A percentile compares a stretch with the other conserved stretches of the same genome.
Conservation (phyloP, 805 yeast genomes). For the Ascoidea tarda region DNA sequence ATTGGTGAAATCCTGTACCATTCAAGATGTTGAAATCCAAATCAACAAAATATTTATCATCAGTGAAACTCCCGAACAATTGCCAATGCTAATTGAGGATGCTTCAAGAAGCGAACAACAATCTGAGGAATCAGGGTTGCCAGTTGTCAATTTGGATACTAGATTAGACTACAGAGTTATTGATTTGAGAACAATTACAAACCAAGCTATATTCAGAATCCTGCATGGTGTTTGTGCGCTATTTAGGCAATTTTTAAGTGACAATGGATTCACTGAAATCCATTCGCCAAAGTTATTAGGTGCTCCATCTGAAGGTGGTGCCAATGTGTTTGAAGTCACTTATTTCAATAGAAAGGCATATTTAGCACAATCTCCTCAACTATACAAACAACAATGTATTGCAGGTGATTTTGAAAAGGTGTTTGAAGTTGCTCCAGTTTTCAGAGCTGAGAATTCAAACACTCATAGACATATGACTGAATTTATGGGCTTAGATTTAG, state of each 20-base stretch:
- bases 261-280: slow-evolving; percentile 67
- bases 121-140: slow-evolving; percentile 83
- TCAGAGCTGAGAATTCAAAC: slow-evolving; percentile 98
- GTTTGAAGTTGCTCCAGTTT: slow-evolving; percentile 93
- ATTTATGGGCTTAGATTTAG: slow-evolving; percentile 93
- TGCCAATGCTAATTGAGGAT: slow-evolving; percentile 93
- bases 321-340: slow-evolving; percentile 86
- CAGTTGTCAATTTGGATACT: slow-evolving; percentile 92
- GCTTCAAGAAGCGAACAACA: slow-evolving; percentile 91
- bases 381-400: slow-evolving; percentile 94
- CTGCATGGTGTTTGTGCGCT: slow-evolving; percentile 80
- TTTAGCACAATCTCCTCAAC: slow-evolving; percentile 96
- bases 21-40: slow-evolving; percentile 79
- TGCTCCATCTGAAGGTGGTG: slow-evolving; percentile 96
- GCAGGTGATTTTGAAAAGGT: slow-evolving; percentile 97
- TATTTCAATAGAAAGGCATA: slow-evolving; percentile 90
- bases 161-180: slow-evolving; percentile 91
- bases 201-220: slow-evolving; percentile 92
- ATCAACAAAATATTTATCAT: slow-evolving; percentile 62
- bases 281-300: slow-evolving; percentile 95
- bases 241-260: slow-evolving; percentile 75
- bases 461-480: slow-evolving; percentile 99
- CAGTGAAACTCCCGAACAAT: slow-evolving; percentile 79
- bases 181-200: slow-evolving; percentile 92
- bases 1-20: slow-evolving; percentile 78